Percentiles rank a stretch among this genome's conserved stretches.
Conservation (phyloP, 2,329 filamentous ascomycete species). For the Penicillium freii region DNA sequence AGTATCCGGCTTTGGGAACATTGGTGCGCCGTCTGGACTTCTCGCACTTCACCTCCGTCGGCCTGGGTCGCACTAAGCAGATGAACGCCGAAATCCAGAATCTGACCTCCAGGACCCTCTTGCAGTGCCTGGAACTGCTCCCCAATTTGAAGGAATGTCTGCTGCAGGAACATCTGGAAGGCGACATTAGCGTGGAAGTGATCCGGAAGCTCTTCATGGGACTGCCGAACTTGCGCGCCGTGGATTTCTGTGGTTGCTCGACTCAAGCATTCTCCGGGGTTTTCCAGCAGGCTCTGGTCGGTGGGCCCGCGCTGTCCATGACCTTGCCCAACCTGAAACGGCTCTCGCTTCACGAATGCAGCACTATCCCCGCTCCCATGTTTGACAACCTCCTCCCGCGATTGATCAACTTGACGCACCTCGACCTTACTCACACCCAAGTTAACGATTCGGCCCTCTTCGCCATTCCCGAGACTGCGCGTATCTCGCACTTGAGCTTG, state of each 20-base stretch:
- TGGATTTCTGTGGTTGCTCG: slow-evolving; percentile 77
- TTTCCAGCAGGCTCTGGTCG: slow-evolving; percentile 57
- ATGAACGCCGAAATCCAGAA: slow-evolving; percentile 74
- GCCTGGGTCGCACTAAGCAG: slow-evolving; percentile 70
- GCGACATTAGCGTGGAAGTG: slow-evolving; percentile 68
- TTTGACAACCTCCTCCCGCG: slow-evolving; percentile 71
- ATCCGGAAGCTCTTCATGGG: slow-evolving; percentile 68
- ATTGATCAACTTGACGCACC: slow-evolving; percentile 67
- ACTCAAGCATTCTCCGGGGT: slow-evolving; percentile 64
- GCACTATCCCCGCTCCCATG: slow-evolving; percentile 63
- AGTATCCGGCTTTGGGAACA: slow-evolving; percentile 67
- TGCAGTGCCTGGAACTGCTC: slow-evolving; percentile 68
- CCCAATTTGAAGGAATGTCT: slow-evolving; percentile 75
- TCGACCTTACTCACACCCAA: slow-evolving; percentile 75
- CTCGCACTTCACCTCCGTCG: slow-evolving; percentile 79
- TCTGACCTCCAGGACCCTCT: slow-evolving; percentile 69
- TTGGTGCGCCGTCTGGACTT: slow-evolving; percentile 79
- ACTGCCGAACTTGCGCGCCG: slow-evolving; percentile 61
- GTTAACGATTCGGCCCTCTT: slow-evolving; percentile 69
- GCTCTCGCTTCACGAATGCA: slow-evolving; percentile 75
- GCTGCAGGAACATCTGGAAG: slow-evolving; percentile 76
- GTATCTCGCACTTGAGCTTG: slow-evolving; percentile 73
- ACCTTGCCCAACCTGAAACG: slow-evolving; percentile 60
- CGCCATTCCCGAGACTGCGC: slow-evolving; percentile 68
- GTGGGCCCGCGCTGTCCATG: slow-evolving; percentile 49